phyloP scores from a whole-genome alignment of 2,329 filamentous ascomycete genomes.

The Plenodomus biglobosus region DNA sequence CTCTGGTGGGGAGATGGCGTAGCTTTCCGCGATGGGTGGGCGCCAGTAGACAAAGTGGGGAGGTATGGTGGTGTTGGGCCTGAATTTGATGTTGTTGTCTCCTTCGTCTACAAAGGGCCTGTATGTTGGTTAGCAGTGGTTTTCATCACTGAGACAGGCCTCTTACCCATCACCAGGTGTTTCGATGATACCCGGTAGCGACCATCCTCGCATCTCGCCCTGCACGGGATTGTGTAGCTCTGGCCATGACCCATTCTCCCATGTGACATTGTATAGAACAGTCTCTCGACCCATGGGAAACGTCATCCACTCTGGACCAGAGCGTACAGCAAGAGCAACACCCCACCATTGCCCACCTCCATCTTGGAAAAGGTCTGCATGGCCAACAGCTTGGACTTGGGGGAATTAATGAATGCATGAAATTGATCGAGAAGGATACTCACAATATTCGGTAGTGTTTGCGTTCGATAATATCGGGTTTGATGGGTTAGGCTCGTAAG shows the following conservation, averaged over 20 bases:
- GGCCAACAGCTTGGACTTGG: slow-evolving; percentile 9
- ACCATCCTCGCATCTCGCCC: slow-evolving; percentile 50
- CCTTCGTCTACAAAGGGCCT: slow-evolving; percentile 46
- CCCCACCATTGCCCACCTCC: slow-evolving; percentile 28
- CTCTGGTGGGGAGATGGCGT: slow-evolving; percentile 50
- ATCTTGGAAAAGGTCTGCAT: slow-evolving; percentile 36
- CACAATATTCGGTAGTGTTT: slow-evolving; percentile 44
- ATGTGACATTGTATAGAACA: slow-evolving; percentile 30
- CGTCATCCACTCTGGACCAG: slow-evolving; percentile 25
- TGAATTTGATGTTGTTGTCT: slow-evolving; percentile 51
- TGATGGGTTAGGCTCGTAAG: slow-evolving; percentile 38
- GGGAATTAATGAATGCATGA: background rate
- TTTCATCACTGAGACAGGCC: background rate
- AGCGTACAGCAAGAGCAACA: slow-evolving; percentile 29
- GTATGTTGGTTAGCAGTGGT: background rate
- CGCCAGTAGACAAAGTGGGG: slow-evolving; percentile 59
- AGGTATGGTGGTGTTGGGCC: slow-evolving; percentile 49
- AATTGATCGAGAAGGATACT: background rate
- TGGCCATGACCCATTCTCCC: slow-evolving; percentile 48
- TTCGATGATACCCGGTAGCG: slow-evolving; percentile 42
- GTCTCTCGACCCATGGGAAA: slow-evolving; percentile 37
- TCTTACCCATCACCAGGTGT: slow-evolving; percentile 45
- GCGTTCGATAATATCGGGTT: slow-evolving; percentile 47
- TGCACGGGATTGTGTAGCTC: slow-evolving; percentile 44
- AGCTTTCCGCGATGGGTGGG: slow-evolving; percentile 50